Percentiles rank a stretch among this genome's conserved stretches.
These are phyloP conservation scores for Inosperma sp. DNA, from an alignment of 768 basidiomycete species.

Conservation along the genomic window DNA sequence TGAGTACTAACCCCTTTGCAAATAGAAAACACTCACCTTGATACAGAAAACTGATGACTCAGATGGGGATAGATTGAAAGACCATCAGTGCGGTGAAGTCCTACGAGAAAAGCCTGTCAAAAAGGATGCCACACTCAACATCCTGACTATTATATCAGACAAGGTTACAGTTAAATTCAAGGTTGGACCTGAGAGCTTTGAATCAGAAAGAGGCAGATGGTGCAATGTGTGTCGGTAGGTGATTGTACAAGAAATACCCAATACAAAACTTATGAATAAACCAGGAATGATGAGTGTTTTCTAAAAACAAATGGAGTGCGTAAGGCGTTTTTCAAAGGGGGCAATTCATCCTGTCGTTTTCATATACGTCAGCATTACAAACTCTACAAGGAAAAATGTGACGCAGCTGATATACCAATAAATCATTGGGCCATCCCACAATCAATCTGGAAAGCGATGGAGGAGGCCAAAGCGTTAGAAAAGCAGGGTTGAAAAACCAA, in stretches of 20 bases:
- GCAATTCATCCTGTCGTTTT: conserved; percentile 9
- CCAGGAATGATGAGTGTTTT: conserved; percentile 4
- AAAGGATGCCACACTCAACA: conserved; percentile 8
- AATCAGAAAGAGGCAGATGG: conserved; percentile 9
- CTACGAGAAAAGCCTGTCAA: conserved; percentile 8
- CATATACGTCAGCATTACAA: conserved; percentile 17
- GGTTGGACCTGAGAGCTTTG: conserved; percentile 4
- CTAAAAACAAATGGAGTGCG: conserved; percentile 5
- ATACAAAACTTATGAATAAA: conserved; percentile 5
- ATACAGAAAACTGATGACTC: too few relatives aligned
- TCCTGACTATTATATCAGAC: conserved; percentile 9
- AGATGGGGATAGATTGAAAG: conserved; percentile 2
- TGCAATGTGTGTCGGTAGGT: conserved; percentile 9
- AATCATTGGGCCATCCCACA: conserved; percentile 13
- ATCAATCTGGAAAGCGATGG: conserved; percentile 10
- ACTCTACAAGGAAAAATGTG: conserved; percentile 9
- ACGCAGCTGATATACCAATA: conserved; percentile 12
- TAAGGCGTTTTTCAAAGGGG: conserved; percentile 13
- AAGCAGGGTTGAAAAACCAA: background rate
- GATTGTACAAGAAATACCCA: background rate
- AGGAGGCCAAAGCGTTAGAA: conserved; percentile 9
- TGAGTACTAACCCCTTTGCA: background rate
- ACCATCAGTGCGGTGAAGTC: conserved; percentile 8
- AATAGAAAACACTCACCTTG: background rate
- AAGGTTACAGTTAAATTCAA: conserved; percentile 11